A percentile compares a stretch with the other conserved stretches of the same genome.
Evolutionary conservation across 805 yeast species (phyloP).

Genomic region (Saturnispora bothae): DNA sequence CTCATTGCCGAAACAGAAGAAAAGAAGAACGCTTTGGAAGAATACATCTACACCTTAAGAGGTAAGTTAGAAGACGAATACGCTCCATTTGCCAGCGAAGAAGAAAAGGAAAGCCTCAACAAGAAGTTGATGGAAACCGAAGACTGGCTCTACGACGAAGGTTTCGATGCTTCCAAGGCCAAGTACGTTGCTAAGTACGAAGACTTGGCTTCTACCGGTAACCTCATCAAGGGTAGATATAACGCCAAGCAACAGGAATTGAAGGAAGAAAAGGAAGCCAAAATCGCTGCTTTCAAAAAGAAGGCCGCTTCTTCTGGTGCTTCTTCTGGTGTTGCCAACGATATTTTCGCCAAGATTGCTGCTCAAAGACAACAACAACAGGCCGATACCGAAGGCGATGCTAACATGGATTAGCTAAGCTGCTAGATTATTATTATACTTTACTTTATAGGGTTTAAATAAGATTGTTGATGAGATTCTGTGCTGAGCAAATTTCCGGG

Average conservation of each 20-base stretch:
- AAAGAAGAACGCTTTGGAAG: slow-evolving; percentile 96
- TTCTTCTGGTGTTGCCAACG: slow-evolving; percentile 13
- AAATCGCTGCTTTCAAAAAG: slow-evolving; percentile 44
- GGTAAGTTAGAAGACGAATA: slow-evolving; percentile 92
- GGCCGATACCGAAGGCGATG: slow-evolving; percentile 28
- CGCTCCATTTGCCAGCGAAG: slow-evolving; percentile 77
- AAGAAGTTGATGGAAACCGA: slow-evolving; percentile 76
- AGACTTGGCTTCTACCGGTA: slow-evolving; percentile 91
- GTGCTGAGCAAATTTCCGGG: not conserved
- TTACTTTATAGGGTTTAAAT: no score
- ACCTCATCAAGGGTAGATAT: slow-evolving; percentile 92
- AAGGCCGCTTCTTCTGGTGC: not conserved
- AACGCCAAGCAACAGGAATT: slow-evolving; percentile 90
- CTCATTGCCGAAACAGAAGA: slow-evolving; percentile 98
- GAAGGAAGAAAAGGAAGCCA: slow-evolving; percentile 77
- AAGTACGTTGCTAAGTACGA: slow-evolving; percentile 96
- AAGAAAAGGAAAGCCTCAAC: slow-evolving; percentile 73
- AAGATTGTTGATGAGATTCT: no score
- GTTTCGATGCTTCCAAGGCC: slow-evolving; percentile 93
- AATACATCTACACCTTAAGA: slow-evolving; percentile 94
- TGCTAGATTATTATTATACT: not conserved
- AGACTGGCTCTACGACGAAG: slow-evolving; percentile 98
- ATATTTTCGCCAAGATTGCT: slow-evolving; percentile 59
- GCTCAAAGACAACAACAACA: slow-evolving; percentile 49
- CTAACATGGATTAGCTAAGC: slow-evolving; percentile 23